Conservation (phyloP, 1,284 basidiomycete genomes). For the Cryptococcus sp. region DNA sequence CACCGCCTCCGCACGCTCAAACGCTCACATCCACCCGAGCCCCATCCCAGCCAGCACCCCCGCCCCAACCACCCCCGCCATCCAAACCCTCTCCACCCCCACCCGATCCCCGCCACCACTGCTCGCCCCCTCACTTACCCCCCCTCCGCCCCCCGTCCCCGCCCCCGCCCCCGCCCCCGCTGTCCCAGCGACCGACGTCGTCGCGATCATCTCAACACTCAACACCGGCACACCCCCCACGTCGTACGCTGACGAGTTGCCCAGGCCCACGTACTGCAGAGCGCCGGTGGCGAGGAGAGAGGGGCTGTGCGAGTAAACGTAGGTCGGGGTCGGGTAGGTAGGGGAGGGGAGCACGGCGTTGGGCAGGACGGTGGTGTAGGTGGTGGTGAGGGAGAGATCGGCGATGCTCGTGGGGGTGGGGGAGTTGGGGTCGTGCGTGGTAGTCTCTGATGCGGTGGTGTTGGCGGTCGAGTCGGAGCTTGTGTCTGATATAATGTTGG, state of each 20-base stretch:
- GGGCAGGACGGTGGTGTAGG: conserved; percentile 67
- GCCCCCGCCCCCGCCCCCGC: too few species aligned
- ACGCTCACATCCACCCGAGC: too few species aligned
- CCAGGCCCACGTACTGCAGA: conserved; percentile 40
- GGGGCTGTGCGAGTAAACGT: conserved; percentile 58
- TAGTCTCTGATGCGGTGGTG: background rate
- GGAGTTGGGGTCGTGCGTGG: conserved; percentile 16
- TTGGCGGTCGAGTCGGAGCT: conserved; percentile 5
- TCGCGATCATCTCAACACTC: conserved; percentile 9
- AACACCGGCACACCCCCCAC: conserved; percentile 26
- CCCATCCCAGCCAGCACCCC: too few species aligned
- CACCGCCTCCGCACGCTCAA: too few species aligned
- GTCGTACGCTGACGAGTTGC: conserved; percentile 26
- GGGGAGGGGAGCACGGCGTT: conserved; percentile 70
- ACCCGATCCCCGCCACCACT: conserved; percentile 1
- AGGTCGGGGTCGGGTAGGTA: conserved; percentile 62
- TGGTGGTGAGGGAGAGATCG: conserved; percentile 59
- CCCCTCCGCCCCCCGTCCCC: conserved; percentile 4
- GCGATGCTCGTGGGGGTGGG: conserved; percentile 32
- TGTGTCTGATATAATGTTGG: conserved; percentile 3
- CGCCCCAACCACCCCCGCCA: too few species aligned
- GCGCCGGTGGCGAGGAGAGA: conserved; percentile 50
- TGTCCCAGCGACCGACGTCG: background rate
- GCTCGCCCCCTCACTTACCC: background rate
- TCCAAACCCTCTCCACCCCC: background rate